These are phyloP conservation scores for Phytopythium chamaehyphon DNA, from an alignment of 352 stramenopile genomes.

Conservation along the genomic window DNA sequence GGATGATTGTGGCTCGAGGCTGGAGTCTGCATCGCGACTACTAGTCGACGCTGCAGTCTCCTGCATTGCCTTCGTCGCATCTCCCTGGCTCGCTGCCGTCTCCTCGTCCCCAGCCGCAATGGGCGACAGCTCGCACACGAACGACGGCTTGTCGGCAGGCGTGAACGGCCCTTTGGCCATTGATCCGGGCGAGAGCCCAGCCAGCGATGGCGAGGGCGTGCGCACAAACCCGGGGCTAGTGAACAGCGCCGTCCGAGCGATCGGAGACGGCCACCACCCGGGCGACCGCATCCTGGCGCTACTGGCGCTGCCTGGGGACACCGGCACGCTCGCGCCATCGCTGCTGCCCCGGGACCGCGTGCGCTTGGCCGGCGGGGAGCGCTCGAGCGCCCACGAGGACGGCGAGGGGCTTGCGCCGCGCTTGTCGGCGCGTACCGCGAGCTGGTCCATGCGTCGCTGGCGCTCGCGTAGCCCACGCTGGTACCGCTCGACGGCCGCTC, in stretches of 20 bases:
- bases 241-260: conserved; percentile 1
- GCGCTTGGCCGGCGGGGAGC: conserved; percentile 11
- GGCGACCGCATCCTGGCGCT: conserved; percentile 7
- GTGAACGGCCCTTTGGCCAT: background rate
- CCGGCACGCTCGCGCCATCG: conserved; percentile 8
- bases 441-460: conserved; percentile 30
- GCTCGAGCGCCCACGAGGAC: conserved; percentile 1
- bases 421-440: conserved; percentile 17
- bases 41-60: no score
- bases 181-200: background rate
- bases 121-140: conserved; percentile 41
- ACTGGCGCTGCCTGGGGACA: conserved; percentile 5
- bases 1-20: no score
- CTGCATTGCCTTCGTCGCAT: no score
- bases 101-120: conserved; percentile 14
- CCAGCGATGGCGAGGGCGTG: conserved; percentile 4
- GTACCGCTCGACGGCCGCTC: conserved; percentile 35
- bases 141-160: conserved; percentile 2
- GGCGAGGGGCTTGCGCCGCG: background rate
- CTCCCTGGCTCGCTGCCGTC: background rate
- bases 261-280: conserved; percentile 26
- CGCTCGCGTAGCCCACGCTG: conserved; percentile 33
- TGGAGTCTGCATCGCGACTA: no score
- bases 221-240: background rate
- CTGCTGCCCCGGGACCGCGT: conserved; percentile 2